These are phyloP conservation scores for Mycogone perniciosa DNA, from an alignment of 2,329 filamentous ascomycete species.

Conservation along the genomic window DNA sequence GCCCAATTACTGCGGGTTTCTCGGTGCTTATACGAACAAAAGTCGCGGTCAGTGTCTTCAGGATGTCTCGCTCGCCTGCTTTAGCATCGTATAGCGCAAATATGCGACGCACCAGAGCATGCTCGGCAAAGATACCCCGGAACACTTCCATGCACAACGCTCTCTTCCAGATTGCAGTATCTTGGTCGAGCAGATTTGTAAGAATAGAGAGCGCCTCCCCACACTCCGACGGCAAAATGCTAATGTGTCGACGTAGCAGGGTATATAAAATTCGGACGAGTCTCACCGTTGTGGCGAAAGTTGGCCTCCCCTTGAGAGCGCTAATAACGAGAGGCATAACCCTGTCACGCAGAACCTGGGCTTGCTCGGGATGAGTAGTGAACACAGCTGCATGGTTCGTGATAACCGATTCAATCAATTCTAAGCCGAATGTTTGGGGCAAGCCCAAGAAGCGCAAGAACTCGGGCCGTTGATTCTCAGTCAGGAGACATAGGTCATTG, in stretches of 20 bases:
- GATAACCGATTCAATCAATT: constrained; percentile 86
- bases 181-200: constrained; percentile 82
- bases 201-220: constrained; percentile 76
- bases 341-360: constrained; percentile 66
- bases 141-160: constrained; percentile 89
- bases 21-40: constrained; percentile 93
- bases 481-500: constrained; percentile 81
- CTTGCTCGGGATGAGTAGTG: constrained; percentile 69
- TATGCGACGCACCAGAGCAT: constrained; percentile 69
- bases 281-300: constrained; percentile 76
- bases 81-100: constrained; percentile 73
- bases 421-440: constrained; percentile 76
- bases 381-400: constrained; percentile 81
- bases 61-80: constrained; percentile 64
- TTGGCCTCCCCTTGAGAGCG: constrained; percentile 68
- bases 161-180: constrained; percentile 78
- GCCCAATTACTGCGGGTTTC: constrained; percentile 79
- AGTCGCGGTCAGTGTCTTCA: constrained; percentile 76
- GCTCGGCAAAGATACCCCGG: constrained; percentile 75
- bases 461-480: constrained; percentile 75
- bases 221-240: constrained; percentile 68
- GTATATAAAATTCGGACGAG: constrained; percentile 78
- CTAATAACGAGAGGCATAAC: constrained; percentile 80
- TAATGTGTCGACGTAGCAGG: constrained; percentile 70
- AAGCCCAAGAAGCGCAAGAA: constrained; percentile 76